These are phyloP conservation scores for Sphaerulina populicola DNA, from an alignment of 2,329 filamentous ascomycete genomes.

Conservation along the genomic window DNA sequence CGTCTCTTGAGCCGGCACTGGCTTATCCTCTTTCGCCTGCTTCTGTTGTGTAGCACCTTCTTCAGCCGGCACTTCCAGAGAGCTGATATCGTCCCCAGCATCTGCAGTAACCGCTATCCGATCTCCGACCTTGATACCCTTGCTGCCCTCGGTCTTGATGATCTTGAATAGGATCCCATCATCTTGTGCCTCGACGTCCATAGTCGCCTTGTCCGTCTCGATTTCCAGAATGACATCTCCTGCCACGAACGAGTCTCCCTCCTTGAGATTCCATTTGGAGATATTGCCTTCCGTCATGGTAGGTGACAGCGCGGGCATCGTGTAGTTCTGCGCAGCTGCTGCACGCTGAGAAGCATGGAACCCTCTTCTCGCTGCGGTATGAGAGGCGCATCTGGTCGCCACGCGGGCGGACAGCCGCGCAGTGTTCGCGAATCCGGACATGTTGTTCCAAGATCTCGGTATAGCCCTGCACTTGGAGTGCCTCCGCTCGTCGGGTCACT, in stretches of 20 bases:
- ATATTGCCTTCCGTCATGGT: slow-evolving; percentile 95
- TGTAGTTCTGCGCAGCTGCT: slow-evolving; percentile 75
- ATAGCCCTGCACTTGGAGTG: not conserved
- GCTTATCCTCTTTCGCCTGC: slow-evolving; percentile 8
- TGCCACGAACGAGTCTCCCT: slow-evolving; percentile 71
- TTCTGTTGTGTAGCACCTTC: slow-evolving; percentile 33
- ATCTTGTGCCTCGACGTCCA: slow-evolving; percentile 90
- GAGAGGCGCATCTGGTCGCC: slow-evolving; percentile 25
- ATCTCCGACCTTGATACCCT: slow-evolving; percentile 66
- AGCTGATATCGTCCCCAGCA: slow-evolving; percentile 65
- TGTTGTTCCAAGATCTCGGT: slow-evolving; percentile 10
- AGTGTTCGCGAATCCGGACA: slow-evolving; percentile 27
- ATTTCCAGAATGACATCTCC: slow-evolving; percentile 86
- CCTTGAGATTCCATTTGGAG: slow-evolving; percentile 74
- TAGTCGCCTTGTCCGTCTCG: slow-evolving; percentile 88
- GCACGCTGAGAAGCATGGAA: slow-evolving; percentile 24
- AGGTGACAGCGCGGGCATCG: slow-evolving; percentile 82
- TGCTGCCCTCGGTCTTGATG: slow-evolving; percentile 61
- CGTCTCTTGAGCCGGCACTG: slow-evolving; percentile 12
- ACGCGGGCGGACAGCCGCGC: slow-evolving; percentile 27
- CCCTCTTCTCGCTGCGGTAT: slow-evolving; percentile 22
- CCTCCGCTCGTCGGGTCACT: not conserved
- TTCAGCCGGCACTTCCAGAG: slow-evolving; percentile 67
- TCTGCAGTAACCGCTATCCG: slow-evolving; percentile 80
- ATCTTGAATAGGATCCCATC: slow-evolving; percentile 83